A percentile compares a stretch with the other conserved stretches of the same genome.
Conservation (phyloP, 345 rosid species). For the Acer yangbiense region DNA sequence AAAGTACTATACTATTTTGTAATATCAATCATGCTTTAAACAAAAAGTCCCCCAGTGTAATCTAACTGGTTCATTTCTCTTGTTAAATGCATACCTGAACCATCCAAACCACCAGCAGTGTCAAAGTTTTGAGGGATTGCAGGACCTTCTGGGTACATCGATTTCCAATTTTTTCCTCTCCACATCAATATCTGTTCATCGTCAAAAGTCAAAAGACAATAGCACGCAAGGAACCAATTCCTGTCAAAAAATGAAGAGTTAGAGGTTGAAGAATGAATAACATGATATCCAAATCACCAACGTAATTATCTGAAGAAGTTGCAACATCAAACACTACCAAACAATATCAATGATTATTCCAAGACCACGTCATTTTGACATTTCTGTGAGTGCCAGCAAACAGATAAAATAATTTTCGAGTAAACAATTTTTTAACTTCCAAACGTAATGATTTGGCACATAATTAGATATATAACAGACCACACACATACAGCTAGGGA, state of each 20-base stretch:
- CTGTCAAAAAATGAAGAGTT: slow-evolving; percentile 36
- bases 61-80: neutral
- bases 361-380: neutral
- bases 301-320: neutral
- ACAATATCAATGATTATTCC: neutral
- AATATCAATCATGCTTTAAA: neutral
- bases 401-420: neutral
- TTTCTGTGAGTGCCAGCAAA: neutral
- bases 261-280: slow-evolving; percentile 7
- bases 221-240: slow-evolving; percentile 92
- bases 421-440: neutral
- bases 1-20: neutral
- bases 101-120: slow-evolving; percentile 26
- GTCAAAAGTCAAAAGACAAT: slow-evolving; percentile 84
- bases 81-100: slow-evolving; percentile 43
- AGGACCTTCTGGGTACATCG: slow-evolving; percentile 52
- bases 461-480: neutral
- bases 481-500: neutral
- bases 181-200: slow-evolving; percentile 89
- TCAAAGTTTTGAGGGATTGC: slow-evolving; percentile 34
- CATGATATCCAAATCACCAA: neutral
- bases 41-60: neutral
- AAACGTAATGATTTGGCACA: neutral
- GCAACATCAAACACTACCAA: neutral
- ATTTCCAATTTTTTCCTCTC: slow-evolving; percentile 88